These are phyloP conservation scores for Blepharisma japonicum DNA, from an alignment of 73 alveolate species.

Conservation along the genomic window DNA sequence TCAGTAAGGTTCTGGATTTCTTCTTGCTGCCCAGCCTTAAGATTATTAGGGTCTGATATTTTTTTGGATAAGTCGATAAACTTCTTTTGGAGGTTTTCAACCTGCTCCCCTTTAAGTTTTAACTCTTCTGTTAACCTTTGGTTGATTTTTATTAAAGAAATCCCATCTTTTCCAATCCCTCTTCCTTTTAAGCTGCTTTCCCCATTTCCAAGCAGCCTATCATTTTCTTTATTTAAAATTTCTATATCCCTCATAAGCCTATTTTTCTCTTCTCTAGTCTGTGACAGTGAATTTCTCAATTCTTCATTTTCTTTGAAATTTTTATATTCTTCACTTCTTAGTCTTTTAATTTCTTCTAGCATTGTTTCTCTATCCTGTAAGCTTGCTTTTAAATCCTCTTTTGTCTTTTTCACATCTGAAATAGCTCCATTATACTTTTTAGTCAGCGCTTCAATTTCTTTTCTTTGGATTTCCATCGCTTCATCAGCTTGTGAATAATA, in stretches of 20 bases:
- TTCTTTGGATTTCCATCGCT: neutral
- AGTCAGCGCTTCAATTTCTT: constrained; percentile 16
- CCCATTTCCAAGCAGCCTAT: constrained; percentile 19
- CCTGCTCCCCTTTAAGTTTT: neutral
- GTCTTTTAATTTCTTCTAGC: constrained; percentile 23
- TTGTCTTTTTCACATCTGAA: constrained; percentile 1
- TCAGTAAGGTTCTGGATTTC: constrained; percentile 25
- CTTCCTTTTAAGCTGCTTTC: neutral
- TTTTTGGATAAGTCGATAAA: neutral
- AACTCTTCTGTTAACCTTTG: constrained; percentile 5
- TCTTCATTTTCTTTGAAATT: constrained; percentile 29
- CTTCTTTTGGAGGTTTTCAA: neutral
- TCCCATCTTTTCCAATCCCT: neutral
- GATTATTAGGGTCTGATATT: neutral
- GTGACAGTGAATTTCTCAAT: neutral
- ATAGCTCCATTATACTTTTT: neutral
- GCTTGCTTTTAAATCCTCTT: constrained; percentile 20
- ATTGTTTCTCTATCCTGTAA: constrained; percentile 2
- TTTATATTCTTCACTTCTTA: constrained; percentile 23
- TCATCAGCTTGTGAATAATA: constrained; percentile 25
- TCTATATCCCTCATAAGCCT: constrained; percentile 22
- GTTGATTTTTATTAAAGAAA: neutral
- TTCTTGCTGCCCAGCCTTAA: neutral
- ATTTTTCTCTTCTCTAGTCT: constrained; percentile 7
- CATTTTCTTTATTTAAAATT: constrained; percentile 18